Percentiles rank a stretch among this genome's conserved stretches.
Conservation (phyloP, 2,329 filamentous ascomycete species). For the Fusarium palustre region DNA sequence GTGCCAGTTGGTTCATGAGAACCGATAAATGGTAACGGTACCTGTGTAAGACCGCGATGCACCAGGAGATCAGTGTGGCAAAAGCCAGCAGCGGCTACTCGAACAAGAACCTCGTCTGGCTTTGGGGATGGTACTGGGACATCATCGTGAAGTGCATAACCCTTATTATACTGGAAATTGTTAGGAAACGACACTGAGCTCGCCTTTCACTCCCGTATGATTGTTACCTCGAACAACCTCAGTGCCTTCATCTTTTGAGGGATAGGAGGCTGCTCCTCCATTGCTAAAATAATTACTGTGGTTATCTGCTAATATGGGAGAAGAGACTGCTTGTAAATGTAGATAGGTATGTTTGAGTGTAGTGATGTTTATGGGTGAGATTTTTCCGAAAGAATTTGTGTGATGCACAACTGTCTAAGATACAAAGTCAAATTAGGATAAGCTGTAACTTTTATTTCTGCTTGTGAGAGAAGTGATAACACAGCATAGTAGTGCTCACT, state of each 20-base stretch:
- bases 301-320: not conserved
- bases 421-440: not conserved
- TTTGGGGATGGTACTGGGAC: conserved; percentile 22
- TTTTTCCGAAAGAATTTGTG: not conserved
- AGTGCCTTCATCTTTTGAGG: conserved; percentile 35
- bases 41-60: conserved; percentile 30
- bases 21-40: conserved; percentile 32
- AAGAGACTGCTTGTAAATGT: not conserved
- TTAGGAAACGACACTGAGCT: not conserved
- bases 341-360: no score
- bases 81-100: conserved; percentile 19
- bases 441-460: not conserved
- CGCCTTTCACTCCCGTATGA: no score
- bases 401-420: not conserved
- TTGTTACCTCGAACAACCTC: conserved; percentile 34
- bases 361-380: not conserved
- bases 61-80: conserved; percentile 43
- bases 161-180: conserved; percentile 17
- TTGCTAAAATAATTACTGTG: not conserved
- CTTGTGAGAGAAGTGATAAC: not conserved
- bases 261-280: not conserved
- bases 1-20: conserved; percentile 44
- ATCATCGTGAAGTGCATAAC: conserved; percentile 24
- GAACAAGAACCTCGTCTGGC: conserved; percentile 25
- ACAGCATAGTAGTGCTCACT: conserved; percentile 2